phyloP scores from a whole-genome alignment of 148 eudicot genomes.

The Rhododendron mucronatum region DNA sequence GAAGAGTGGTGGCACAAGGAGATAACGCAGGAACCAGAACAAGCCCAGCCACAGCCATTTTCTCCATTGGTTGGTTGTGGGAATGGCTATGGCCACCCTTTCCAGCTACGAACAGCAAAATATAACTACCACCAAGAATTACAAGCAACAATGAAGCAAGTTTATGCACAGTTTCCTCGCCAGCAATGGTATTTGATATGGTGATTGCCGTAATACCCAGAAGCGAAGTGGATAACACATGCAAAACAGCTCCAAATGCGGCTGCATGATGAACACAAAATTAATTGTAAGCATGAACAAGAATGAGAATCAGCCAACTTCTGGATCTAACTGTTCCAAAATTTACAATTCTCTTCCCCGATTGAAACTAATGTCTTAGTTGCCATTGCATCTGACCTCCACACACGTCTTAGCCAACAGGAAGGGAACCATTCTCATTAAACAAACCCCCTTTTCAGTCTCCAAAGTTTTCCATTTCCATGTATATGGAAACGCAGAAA shows the following conservation, averaged over 20 bases:
- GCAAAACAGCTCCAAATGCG: slow-evolving; percentile 92
- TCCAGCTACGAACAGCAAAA: slow-evolving; percentile 64
- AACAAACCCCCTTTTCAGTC: not conserved
- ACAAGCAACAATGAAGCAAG: slow-evolving; percentile 91
- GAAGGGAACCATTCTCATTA: not conserved
- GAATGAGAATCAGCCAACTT: not conserved
- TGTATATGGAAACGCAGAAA: not conserved
- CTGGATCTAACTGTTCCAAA: not conserved
- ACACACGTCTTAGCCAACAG: not conserved
- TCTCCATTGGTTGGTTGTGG: slow-evolving; percentile 97
- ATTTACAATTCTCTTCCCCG: not conserved
- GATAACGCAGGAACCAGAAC: slow-evolving; percentile 93
- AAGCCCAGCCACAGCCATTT: slow-evolving; percentile 99
- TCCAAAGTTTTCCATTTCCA: not conserved
- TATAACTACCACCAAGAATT: slow-evolving; percentile 79
- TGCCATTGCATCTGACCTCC: not conserved
- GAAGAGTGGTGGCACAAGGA: slow-evolving; percentile 99
- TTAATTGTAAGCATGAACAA: slow-evolving; percentile 1
- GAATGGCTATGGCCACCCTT: slow-evolving; percentile 91
- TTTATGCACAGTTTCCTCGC: slow-evolving; percentile 98
- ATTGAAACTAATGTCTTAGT: too few species aligned
- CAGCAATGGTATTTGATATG: slow-evolving; percentile 92
- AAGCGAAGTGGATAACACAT: slow-evolving; percentile 85
- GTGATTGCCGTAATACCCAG: slow-evolving; percentile 96
- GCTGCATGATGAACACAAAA: slow-evolving; percentile 43